Percentiles rank a stretch among this genome's conserved stretches.
Evolutionary conservation across 2,329 filamentous ascomycete species (phyloP).

Genomic region (Penicillium nordicum): DNA sequence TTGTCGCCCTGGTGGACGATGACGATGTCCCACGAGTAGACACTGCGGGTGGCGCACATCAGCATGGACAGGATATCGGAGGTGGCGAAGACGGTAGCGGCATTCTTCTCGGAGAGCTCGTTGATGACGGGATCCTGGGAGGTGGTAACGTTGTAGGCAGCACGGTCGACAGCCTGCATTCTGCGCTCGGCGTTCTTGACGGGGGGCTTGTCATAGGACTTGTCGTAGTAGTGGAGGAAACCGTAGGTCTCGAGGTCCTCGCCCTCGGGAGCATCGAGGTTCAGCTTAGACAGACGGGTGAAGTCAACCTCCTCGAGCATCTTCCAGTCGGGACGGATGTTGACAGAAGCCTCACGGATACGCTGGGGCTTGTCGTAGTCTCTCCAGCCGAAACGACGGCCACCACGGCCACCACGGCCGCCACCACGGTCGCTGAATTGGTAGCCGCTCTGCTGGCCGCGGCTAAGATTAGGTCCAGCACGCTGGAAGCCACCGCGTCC

Average conservation of each 20-base stretch:
- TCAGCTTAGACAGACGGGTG: conserved; percentile 89
- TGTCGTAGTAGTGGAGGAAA: conserved; percentile 98
- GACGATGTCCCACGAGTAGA: conserved; percentile 98
- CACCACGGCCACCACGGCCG: conserved; percentile 63
- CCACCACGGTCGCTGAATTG: conserved; percentile 69
- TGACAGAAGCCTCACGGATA: conserved; percentile 92
- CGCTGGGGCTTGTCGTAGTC: conserved; percentile 97
- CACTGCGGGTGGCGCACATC: conserved; percentile 94
- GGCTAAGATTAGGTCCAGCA: conserved; percentile 58
- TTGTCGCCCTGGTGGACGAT: conserved; percentile 91
- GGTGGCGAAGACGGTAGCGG: conserved; percentile 94
- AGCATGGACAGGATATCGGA: conserved; percentile 98
- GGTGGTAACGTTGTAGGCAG: conserved; percentile 96
- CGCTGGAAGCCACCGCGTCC: conserved; percentile 71
- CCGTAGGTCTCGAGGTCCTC: conserved; percentile 95
- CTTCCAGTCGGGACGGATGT: conserved; percentile 93
- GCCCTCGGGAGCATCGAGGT: conserved; percentile 88
- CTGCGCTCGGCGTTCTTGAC: conserved; percentile 86
- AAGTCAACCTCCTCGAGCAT: conserved; percentile 99
- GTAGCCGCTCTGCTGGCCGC: conserved; percentile 59
- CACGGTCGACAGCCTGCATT: conserved; percentile 83
- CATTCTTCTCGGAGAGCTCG: conserved; percentile 91
- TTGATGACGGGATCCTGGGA: conserved; percentile 95
- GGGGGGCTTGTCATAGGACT: conserved; percentile 86
- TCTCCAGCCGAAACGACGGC: conserved; percentile 94